Base-by-base conservation (phyloP, 345 rosid species). In the Melaleuca quinquenervia region DNA sequence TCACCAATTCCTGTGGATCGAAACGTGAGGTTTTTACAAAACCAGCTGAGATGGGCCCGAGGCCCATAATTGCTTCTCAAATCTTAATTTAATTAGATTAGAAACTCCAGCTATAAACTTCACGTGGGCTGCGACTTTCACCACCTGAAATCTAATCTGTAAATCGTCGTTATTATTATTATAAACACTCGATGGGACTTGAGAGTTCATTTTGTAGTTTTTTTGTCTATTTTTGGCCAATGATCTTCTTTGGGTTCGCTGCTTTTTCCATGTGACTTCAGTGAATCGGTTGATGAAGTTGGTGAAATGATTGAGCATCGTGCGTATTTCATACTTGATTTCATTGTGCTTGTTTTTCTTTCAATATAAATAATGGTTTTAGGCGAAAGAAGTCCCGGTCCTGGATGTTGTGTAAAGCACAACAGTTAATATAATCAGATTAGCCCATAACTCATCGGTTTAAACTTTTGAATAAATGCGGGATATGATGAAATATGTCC, bases 21-120 rank as follows among this genome's bases (percentile, higher is more conserved):
- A 70, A 70, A 70, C 80, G 48, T 21, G 48, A 36, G 20, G 24
- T 32, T 70, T 70, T 70, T 36, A 7, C 80, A 41, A 36, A 18
- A 70, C 80, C 80, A 36, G 80, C 80, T 70, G 80, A 70, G 80
- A 70, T 70, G 80, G 80, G 45, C 45, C 78, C 78, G 0, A 64
- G 24, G 80, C 80, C 80, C 80, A 70, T 70, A 70, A 70, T 70
- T 36, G 24, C 80, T 70, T 48, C 48, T 6, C 24, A 70, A 70
- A 70, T 36, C 48, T 36, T 18, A 70, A 70, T 36, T 36, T 2
- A 18, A 18, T 36, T 70, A 70, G 48, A 36, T 70, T 10, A 21
- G 24, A 41, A 36, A 70, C 48, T 18, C 20, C 48, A 9, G 80
- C 80, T 36, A 70, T 18, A 32, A 70, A 41, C 26, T 70, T 70